Evolutionary conservation across 345 rosid species (phyloP), one percentile per base, ranked within the genome.

Genomic region (thale cress (Arabidopsis thaliana)): DNA sequence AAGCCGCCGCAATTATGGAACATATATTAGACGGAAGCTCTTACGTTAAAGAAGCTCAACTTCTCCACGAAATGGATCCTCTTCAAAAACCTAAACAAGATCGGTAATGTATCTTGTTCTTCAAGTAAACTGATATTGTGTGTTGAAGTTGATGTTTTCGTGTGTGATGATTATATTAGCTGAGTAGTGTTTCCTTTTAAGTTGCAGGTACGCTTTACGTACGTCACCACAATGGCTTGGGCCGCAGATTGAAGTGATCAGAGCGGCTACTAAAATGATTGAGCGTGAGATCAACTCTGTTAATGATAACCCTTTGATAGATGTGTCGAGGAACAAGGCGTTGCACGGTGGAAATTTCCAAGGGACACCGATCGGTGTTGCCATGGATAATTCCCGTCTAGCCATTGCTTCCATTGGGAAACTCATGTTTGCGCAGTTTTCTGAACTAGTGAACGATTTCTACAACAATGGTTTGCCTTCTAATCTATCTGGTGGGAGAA

Each of bases 391-490:
- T 32, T 71, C 87, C 16, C 79, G 91, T 58, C 63, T 89, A 61
- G 93, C 93, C 10, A 75, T 89, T 1, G 91, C 93, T 13, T 82
- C 93, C 0, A 84, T 87, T 2, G 93, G 93, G 11, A 87, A 87
- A 45, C 89, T 87, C 63, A 79, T 88, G 84, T 85, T 87, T 37
- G 89, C 91, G 69, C 89, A 16, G 57, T 85, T 89, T 67, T 84
- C 87, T 5, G 94, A 89, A 72, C 88, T 89, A 4, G 90, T 86
- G 4, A 87, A 87, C n/a, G 95, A 89, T 48, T 86, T 87, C 74
- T 87, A 89, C 84, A 89, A 87, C 89, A 87, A 89, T 23, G 95
- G 95, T 6, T 73, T 89, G 59, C 95, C 92, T 11, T 89, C 95
- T 11, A 89, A 89, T 59, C 81, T 89, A 14, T 79, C 91, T 0